Evolutionary conservation across 257 asterid genomes (phyloP), one percentile per base, ranked within the genome.

Genomic region (Rehmannia glutinosa): DNA sequence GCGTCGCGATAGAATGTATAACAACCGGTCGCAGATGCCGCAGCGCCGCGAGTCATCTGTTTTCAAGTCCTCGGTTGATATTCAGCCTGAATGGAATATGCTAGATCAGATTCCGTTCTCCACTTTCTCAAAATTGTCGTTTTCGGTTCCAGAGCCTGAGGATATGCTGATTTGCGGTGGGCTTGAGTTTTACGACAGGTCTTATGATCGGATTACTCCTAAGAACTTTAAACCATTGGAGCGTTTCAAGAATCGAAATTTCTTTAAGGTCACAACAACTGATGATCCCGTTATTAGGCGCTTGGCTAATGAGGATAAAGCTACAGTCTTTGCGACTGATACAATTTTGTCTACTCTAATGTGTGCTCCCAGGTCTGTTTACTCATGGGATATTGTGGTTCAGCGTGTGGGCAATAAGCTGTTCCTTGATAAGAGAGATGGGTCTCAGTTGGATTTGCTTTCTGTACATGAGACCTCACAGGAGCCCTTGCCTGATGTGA

Each of bases 81-180:
- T 94, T 70, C 99, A 91, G 73, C 99, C 99, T 0, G 99, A 94
- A 43, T 94, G 99, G 99, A 94, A 91, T 13, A 94, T 94, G 99
- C 85, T 94, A 0, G 99, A 94, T 54, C 99, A 94, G 72, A 91
- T 94, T 41, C 99, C 99, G 0, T 94, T 94, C 84, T 91, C 99
- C 5, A 94, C 93, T 1, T 94, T 94, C 80, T 85, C 92, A 0
- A 94, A 94, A 62, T 74, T 94, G 13, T 88, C 99, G 0, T 94
- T 81, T 68, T 65, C 97, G 0, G 96, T 87, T 0, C 84, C 88
- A 0, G 99, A 94, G 71, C 97, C 99, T 0, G 97, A 94, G 66
- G 97, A 94, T 53, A 68, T 94, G 51, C 70, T 94, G 41, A 79
- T 94, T 10, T 91, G 96, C 19, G 99, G 99, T 0, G 87, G 85